These are phyloP conservation scores for Helicostylum pulchrum DNA, from an alignment of 192 early-diverging fungal genomes.

Conservation along the genomic window DNA sequence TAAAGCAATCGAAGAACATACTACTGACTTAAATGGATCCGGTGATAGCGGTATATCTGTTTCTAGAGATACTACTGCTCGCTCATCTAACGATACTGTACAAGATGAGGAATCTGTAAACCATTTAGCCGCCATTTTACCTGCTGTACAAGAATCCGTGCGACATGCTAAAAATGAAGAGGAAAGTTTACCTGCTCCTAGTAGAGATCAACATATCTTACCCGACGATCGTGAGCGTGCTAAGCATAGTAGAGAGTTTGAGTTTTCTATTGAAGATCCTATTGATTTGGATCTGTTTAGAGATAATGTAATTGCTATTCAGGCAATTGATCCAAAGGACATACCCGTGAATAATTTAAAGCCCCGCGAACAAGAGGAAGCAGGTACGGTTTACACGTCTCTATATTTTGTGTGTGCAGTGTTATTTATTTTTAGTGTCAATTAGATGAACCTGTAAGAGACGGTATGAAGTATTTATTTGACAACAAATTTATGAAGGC, in stretches of 20 bases:
- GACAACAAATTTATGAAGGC: conserved; percentile 52
- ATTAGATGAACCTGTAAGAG: conserved; percentile 26
- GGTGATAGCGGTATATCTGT: background rate
- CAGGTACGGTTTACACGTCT: conserved; percentile 15
- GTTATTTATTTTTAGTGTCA: background rate
- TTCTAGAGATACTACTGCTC: background rate
- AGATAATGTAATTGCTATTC: conserved; percentile 23
- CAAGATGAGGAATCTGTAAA: background rate
- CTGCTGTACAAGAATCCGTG: conserved; percentile 4
- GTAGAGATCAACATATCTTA: background rate
- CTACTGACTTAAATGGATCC: background rate
- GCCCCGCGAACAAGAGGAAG: conserved; percentile 34
- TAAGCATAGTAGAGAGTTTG: conserved; percentile 15
- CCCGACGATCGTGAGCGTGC: conserved; percentile 12
- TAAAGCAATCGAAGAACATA: background rate
- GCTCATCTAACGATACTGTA: background rate
- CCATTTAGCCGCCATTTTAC: conserved; percentile 1
- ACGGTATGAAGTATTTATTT: conserved; percentile 43
- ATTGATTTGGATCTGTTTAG: conserved; percentile 23
- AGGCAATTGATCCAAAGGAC: conserved; percentile 14
- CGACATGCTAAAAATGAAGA: background rate
- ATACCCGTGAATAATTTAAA: conserved; percentile 31
- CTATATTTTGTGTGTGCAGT: background rate
- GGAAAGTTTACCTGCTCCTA: background rate
- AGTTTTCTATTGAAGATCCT: conserved; percentile 24